A percentile compares a stretch with the other conserved stretches of the same genome.
These are phyloP conservation scores for Aspergillus texensis DNA, from an alignment of 2,329 filamentous ascomycete genomes.

Conservation along the genomic window DNA sequence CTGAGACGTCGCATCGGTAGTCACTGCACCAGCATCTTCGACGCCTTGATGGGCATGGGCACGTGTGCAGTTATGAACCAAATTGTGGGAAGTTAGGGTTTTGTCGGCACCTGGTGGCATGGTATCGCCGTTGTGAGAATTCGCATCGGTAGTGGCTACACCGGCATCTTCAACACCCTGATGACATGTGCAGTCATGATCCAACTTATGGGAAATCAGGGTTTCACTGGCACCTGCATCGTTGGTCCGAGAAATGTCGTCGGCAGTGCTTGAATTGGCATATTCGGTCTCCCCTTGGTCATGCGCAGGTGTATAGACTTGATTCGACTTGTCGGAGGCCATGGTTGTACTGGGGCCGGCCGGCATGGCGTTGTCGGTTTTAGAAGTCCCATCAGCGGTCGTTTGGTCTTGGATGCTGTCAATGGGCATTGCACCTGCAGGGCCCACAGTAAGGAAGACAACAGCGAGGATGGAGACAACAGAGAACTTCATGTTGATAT, in stretches of 20 bases:
- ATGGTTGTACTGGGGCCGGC: neutral
- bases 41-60: fast-evolving
- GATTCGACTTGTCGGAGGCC: neutral
- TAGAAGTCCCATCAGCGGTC: neutral
- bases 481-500: neutral
- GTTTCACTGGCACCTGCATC: too few species aligned
- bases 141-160: too few species aligned
- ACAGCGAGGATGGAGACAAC: neutral
- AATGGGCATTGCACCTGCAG: neutral
- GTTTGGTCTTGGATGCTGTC: neutral
- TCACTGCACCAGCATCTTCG: too few species aligned
- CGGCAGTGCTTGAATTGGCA: too few species aligned
- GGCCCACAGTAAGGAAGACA: neutral
- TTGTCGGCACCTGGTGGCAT: too few species aligned
- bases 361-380: neutral
- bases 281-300: neutral
- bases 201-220: too few species aligned
- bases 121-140: too few species aligned
- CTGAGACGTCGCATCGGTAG: too few species aligned
- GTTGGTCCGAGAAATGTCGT: too few species aligned
- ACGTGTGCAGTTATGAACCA: neutral
- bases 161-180: too few species aligned
- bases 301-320: neutral
- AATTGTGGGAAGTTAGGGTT: too few species aligned
- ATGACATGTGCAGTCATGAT: too few species aligned